Percentiles rank a stretch among this genome's conserved stretches.
Conservation (phyloP, 2,329 filamentous ascomycete species). For the Fusarium avenaceum region DNA sequence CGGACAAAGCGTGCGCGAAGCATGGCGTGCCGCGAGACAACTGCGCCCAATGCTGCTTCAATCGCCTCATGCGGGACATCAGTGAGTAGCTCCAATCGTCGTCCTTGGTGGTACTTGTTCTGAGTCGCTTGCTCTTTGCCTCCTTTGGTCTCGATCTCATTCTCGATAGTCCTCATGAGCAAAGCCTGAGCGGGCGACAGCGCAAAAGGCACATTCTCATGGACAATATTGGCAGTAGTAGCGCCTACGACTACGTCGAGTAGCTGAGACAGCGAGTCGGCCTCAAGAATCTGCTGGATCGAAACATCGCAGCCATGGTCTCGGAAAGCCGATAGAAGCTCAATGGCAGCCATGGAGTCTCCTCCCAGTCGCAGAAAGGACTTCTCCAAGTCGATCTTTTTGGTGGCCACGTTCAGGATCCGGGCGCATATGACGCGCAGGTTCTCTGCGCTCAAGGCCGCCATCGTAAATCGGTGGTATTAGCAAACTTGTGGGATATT, state of each 20-base stretch:
- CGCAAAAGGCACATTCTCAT: slow-evolving; percentile 15
- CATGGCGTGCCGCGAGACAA: slow-evolving; percentile 14
- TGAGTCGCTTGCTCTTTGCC: slow-evolving; percentile 13
- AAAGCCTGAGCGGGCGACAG: slow-evolving; percentile 12
- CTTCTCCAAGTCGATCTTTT: slow-evolving; percentile 15
- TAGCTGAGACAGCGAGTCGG: slow-evolving; percentile 12
- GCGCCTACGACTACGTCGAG: slow-evolving; percentile 11
- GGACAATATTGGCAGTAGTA: slow-evolving; percentile 8
- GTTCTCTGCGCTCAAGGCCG: slow-evolving; percentile 10
- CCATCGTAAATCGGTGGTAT: slow-evolving; percentile 10
- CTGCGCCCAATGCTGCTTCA: slow-evolving; percentile 14
- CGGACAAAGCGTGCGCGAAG: slow-evolving; percentile 15
- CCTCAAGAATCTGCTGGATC: slow-evolving; percentile 17
- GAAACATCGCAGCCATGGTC: slow-evolving; percentile 15
- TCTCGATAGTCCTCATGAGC: slow-evolving; percentile 14
- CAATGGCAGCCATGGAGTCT: slow-evolving; percentile 13
- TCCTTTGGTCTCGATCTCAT: slow-evolving; percentile 12
- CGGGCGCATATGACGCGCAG: slow-evolving; percentile 15
- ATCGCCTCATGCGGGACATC: slow-evolving; percentile 12
- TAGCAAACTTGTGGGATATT: slow-evolving; percentile 8
- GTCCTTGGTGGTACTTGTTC: slow-evolving; percentile 12
- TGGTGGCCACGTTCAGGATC: slow-evolving; percentile 14
- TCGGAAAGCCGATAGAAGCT: slow-evolving; percentile 15
- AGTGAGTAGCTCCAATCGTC: slow-evolving; percentile 13
- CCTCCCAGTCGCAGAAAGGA: slow-evolving; percentile 11